These are phyloP conservation scores for Lithocarpus polystachyus DNA, from an alignment of 306 rosid species.

Conservation along the genomic window DNA sequence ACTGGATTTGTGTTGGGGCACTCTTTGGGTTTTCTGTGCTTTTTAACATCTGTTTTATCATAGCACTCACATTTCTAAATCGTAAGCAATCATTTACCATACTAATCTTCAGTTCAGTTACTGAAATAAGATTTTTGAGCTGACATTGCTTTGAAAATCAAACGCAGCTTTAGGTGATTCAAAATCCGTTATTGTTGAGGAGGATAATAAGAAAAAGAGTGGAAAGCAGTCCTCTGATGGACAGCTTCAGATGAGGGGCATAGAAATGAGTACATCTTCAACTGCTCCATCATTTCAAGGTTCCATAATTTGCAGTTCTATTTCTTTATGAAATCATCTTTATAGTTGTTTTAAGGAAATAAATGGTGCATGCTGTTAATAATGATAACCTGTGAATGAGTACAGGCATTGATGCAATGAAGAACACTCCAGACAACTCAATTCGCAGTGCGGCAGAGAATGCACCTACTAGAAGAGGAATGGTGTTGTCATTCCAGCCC, in stretches of 20 bases:
- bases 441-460: conserved; percentile 16
- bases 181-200: conserved; percentile 48
- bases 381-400: background rate
- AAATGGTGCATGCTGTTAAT: background rate
- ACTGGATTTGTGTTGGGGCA: conserved; percentile 75
- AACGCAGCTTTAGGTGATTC: conserved; percentile 57
- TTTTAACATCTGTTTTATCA: conserved; percentile 47
- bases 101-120: background rate
- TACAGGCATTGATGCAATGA: conserved; percentile 27
- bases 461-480: conserved; percentile 30
- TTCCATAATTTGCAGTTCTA: conserved; percentile 15
- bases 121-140: background rate
- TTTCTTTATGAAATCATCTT: background rate
- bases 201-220: conserved; percentile 18
- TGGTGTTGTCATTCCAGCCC: conserved; percentile 54
- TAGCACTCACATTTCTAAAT: conserved; percentile 55
- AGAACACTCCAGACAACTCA: conserved; percentile 22
- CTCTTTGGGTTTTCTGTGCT: conserved; percentile 61
- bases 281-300: conserved; percentile 17
- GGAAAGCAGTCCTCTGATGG: conserved; percentile 3
- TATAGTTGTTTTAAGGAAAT: background rate
- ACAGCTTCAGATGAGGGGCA: conserved; percentile 2
- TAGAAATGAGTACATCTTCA: conserved; percentile 21
- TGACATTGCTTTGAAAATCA: conserved; percentile 6
- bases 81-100: conserved; percentile 42